Percentiles rank a stretch among this genome's conserved stretches.
Conservation (phyloP, 306 rosid genomes). For the Trifolium repens region DNA sequence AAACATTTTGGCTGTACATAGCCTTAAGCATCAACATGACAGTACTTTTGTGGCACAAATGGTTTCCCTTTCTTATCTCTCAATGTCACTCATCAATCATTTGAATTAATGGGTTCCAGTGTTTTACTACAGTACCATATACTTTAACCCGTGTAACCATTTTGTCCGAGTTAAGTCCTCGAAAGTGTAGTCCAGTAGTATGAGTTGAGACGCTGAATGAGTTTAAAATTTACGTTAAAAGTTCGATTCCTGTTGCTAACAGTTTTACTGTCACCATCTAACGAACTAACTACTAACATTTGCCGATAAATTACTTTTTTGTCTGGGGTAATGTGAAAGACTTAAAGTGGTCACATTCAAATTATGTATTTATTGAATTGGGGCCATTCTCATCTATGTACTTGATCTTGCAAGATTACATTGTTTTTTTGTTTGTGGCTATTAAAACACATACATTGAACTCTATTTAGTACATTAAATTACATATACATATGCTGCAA, state of each 20-base stretch:
- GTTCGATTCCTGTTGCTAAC: background rate
- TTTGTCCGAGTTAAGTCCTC: constrained; percentile 1
- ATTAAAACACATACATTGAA: constrained; percentile 35
- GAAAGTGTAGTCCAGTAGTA: background rate
- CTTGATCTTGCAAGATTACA: constrained; percentile 45
- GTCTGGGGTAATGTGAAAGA: constrained; percentile 29
- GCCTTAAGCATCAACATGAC: constrained; percentile 38
- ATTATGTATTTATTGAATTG: constrained; percentile 52
- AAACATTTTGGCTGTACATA: constrained; percentile 46
- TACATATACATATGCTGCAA: constrained; percentile 39
- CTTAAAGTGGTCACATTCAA: constrained; percentile 44
- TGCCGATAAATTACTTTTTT: background rate
- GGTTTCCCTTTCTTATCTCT: constrained; percentile 31
- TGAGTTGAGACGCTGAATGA: background rate
- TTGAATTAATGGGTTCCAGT: constrained; percentile 42
- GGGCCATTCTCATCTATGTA: constrained; percentile 50
- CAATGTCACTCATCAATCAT: constrained; percentile 34
- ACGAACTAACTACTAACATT: background rate
- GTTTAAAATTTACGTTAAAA: background rate
- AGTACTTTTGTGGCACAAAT: constrained; percentile 44
- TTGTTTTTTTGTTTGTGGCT: constrained; percentile 48
- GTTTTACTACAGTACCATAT: constrained; percentile 24
- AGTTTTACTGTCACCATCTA: background rate
- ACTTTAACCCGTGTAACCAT: constrained; percentile 33
- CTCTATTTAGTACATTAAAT: constrained; percentile 21